Evolutionary conservation across 495 filamentous ascomycete species (phyloP).

Genomic region (Aspergillus ostianus): DNA sequence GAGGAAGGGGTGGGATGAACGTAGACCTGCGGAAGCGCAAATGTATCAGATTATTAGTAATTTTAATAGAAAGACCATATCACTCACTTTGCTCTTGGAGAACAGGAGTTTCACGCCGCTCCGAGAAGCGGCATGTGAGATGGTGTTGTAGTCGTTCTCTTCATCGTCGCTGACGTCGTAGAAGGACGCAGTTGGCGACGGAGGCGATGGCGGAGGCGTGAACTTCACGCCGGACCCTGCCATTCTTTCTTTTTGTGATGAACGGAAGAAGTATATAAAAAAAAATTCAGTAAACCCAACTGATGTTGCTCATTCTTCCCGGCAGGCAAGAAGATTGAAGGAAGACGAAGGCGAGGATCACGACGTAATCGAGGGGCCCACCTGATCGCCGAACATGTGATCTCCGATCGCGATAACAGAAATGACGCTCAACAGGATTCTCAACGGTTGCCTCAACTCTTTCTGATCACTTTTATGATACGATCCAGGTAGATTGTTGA

Average conservation of each 20-base stretch:
- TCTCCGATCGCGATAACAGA: not conserved
- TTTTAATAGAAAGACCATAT: not conserved
- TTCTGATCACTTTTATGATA: not conserved
- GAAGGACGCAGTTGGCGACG: constrained; percentile 85
- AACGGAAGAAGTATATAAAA: not conserved
- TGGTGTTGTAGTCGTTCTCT: constrained; percentile 92
- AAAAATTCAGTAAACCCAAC: not conserved
- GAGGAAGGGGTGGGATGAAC: constrained; percentile 93
- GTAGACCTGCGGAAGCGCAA: constrained; percentile 65
- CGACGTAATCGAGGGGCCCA: constrained; percentile 17
- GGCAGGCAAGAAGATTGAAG: not conserved
- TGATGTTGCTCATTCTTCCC: not conserved
- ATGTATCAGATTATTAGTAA: not conserved
- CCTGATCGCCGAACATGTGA: constrained; percentile 14
- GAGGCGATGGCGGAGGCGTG: constrained; percentile 49
- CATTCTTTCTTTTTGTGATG: constrained; percentile 19
- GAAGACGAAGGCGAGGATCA: constrained; percentile 7
- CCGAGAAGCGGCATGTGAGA: constrained; percentile 76
- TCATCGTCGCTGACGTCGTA: constrained; percentile 97
- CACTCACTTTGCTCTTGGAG: constrained; percentile 87
- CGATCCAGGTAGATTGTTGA: not conserved
- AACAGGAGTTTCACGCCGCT: constrained; percentile 93
- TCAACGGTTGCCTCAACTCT: not conserved
- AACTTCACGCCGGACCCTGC: constrained; percentile 33
- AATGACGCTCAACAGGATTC: not conserved